Conservation (phyloP, 148 eudicot species). For the Rhododendron mucronatum region DNA sequence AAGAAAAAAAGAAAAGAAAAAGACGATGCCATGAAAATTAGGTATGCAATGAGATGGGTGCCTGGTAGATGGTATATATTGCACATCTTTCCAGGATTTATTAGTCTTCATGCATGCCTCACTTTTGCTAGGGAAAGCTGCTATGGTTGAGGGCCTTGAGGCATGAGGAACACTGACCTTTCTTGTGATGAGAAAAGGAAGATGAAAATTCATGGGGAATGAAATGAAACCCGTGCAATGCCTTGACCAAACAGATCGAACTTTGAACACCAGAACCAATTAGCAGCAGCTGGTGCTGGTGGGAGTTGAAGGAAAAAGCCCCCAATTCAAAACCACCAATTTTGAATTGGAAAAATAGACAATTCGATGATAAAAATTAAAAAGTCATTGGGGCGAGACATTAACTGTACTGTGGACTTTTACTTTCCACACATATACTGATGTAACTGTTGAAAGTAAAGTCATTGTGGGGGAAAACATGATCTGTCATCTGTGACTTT, state of each 20-base stretch:
- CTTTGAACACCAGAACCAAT: background rate
- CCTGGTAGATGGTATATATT: background rate
- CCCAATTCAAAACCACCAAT: background rate
- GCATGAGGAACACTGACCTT: background rate
- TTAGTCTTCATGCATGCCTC: conserved; percentile 2
- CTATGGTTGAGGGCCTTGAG: background rate
- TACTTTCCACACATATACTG: background rate
- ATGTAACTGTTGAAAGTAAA: conserved; percentile 6
- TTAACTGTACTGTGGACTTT: conserved; percentile 2
- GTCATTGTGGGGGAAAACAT: background rate
- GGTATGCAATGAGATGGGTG: background rate
- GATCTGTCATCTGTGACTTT: background rate
- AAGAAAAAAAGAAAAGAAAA: too few relatives aligned
- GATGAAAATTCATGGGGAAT: background rate
- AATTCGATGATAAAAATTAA: background rate
- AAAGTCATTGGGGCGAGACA: background rate
- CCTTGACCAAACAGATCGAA: background rate
- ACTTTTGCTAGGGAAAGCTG: conserved; percentile 4
- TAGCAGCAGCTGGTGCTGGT: background rate
- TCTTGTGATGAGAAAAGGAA: background rate
- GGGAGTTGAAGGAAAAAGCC: background rate
- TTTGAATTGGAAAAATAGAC: background rate
- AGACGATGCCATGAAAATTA: background rate
- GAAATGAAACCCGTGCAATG: background rate
- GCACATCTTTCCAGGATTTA: background rate